Conservation (phyloP, 2,329 filamentous ascomycete genomes). For the Aspergillus unguis region DNA sequence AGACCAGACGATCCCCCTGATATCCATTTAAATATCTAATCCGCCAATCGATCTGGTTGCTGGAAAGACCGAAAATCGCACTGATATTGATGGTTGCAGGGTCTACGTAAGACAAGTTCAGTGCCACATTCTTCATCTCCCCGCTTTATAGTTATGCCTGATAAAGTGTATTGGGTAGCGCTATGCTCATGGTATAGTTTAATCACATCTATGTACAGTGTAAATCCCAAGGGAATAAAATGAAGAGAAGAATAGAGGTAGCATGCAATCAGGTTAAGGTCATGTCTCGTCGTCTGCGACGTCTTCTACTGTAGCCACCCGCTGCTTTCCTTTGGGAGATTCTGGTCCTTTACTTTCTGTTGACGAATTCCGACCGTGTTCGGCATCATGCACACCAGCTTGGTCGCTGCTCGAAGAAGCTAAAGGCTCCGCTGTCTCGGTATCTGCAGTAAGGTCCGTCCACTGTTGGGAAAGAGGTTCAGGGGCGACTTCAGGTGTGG, state of each 20-base stretch:
- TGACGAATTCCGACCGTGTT: constrained; percentile 7
- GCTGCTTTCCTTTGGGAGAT: constrained; percentile 35
- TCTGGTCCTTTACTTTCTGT: constrained; percentile 10
- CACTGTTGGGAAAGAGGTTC: constrained; percentile 31
- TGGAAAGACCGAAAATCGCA: background rate
- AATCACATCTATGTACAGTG: constrained; percentile 5
- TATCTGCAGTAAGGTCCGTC: constrained; percentile 27
- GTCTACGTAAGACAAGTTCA: background rate
- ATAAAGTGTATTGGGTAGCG: background rate
- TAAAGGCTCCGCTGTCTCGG: constrained; percentile 12
- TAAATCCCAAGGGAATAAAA: background rate
- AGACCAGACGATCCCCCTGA: constrained; percentile 3
- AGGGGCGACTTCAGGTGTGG: constrained; percentile 12
- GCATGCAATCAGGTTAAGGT: constrained; percentile 8
- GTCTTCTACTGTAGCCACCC: constrained; percentile 37
- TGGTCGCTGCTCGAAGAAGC: background rate
- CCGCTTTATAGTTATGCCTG: background rate
- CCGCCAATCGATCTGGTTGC: constrained; percentile 1
- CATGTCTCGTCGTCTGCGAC: constrained; percentile 28
- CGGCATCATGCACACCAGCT: background rate
- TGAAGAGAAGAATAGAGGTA: background rate
- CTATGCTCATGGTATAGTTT: constrained; percentile 8
- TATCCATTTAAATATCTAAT: background rate
- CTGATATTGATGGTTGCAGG: background rate
- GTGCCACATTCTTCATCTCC: background rate